Conservation (phyloP, 179 eudicot genomes). For the Actinidia polygama region DNA sequence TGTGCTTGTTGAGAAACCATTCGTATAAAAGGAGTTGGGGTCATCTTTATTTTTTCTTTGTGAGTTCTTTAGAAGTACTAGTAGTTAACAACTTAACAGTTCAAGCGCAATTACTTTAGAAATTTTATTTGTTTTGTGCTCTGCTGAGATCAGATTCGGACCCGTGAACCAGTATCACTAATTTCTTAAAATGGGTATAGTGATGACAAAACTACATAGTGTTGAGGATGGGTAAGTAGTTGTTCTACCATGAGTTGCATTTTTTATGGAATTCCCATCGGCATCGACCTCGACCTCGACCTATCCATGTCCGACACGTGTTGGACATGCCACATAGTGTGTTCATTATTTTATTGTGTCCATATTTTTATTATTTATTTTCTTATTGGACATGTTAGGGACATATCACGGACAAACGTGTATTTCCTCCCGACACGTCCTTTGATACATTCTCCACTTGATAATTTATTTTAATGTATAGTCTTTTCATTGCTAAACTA, state of each 20-base stretch:
- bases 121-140: not conserved
- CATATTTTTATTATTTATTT: too few species aligned
- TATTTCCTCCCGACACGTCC: too few species aligned
- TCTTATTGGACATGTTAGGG: too few species aligned
- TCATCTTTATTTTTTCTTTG: not conserved
- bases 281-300: not conserved
- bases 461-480: too few species aligned
- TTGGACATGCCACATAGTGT: too few species aligned
- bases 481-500: too few species aligned
- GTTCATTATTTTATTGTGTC: too few species aligned
- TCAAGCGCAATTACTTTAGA: not conserved
- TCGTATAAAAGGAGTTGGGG: not conserved
- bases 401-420: too few species aligned
- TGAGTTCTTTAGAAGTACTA: not conserved
- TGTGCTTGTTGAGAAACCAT: not conserved
- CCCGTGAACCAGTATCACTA: not conserved
- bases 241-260: not conserved
- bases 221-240: not conserved
- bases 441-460: too few species aligned
- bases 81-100: not conserved
- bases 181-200: not conserved
- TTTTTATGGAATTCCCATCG: not conserved
- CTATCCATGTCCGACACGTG: too few species aligned
- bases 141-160: not conserved
- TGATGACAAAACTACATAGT: not conserved